Conservation (phyloP, 2,329 filamentous ascomycete species). For the Fusarium sp. region DNA sequence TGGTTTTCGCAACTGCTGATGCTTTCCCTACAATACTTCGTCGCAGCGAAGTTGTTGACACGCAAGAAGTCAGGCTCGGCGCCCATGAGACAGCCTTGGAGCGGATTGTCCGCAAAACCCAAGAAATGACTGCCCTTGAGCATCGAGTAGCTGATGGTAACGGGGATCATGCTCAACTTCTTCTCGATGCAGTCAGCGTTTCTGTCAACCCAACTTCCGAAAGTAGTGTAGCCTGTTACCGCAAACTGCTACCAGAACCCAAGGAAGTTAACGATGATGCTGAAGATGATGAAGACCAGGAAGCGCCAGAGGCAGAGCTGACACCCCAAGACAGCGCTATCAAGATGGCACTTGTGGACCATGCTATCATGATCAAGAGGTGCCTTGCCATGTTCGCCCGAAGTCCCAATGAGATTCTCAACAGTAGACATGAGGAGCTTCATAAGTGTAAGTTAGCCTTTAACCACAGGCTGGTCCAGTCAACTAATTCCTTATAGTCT, state of each 20-base stretch:
- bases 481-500: constrained; percentile 55
- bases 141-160: constrained; percentile 77
- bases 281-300: constrained; percentile 53
- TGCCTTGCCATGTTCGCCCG: constrained; percentile 75
- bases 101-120: constrained; percentile 87
- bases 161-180: constrained; percentile 69
- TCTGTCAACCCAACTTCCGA: constrained; percentile 78
- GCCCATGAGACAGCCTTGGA: constrained; percentile 90
- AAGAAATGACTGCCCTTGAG: constrained; percentile 80
- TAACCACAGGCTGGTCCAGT: neutral
- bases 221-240: constrained; percentile 81
- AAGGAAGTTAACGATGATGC: constrained; percentile 53
- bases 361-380: constrained; percentile 86
- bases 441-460: constrained; percentile 64
- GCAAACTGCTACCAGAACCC: constrained; percentile 70
- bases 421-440: constrained; percentile 65
- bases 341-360: constrained; percentile 85
- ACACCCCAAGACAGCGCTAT: constrained; percentile 77
- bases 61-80: constrained; percentile 71
- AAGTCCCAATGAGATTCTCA: constrained; percentile 67
- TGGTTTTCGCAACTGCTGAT: constrained; percentile 83
- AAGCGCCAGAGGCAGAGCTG: constrained; percentile 56
- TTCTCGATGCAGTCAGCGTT: constrained; percentile 79
- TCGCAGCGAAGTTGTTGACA: constrained; percentile 81
- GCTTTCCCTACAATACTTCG: constrained; percentile 90